Percentiles rank a stretch among this genome's conserved stretches.
These are phyloP conservation scores for Raffaelea arxii DNA, from an alignment of 2,329 filamentous ascomycete species.

Conservation along the genomic window DNA sequence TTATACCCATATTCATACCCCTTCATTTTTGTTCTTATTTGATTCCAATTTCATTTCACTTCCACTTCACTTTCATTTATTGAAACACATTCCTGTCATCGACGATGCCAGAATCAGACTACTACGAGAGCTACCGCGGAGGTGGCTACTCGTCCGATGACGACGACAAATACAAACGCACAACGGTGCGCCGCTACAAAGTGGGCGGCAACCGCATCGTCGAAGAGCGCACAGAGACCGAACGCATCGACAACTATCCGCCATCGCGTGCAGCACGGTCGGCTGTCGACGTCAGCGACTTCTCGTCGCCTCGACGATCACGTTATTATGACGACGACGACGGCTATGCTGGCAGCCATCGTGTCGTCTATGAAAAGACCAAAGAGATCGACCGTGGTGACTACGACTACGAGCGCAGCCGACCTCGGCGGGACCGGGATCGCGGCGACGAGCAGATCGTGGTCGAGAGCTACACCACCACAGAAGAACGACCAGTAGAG, in stretches of 20 bases:
- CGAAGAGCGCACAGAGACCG: constrained; percentile 27
- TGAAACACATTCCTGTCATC: no score
- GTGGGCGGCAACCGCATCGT: constrained; percentile 30
- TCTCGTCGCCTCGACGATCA: constrained; percentile 13
- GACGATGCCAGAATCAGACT: constrained; percentile 21
- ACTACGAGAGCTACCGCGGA: constrained; percentile 9
- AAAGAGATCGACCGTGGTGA: constrained; percentile 28
- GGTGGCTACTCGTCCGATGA: constrained; percentile 23
- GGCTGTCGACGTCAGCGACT: constrained; percentile 28
- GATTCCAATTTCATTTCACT: no score
- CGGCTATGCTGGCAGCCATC: constrained; percentile 23
- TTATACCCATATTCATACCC: no score
- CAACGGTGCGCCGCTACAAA: constrained; percentile 45
- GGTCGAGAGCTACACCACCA: constrained; percentile 42
- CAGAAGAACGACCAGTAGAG: constrained; percentile 47
- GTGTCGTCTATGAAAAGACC: constrained; percentile 32
- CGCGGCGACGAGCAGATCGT: constrained; percentile 35
- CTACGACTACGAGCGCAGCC: constrained; percentile 7
- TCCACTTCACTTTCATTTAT: no score
- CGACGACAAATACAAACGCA: constrained; percentile 25
- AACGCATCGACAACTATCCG: constrained; percentile 27
- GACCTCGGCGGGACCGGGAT: constrained; percentile 31
- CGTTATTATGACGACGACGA: constrained; percentile 24
- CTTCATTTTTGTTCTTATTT: no score
- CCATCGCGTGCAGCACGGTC: constrained; percentile 34